phyloP scores from a whole-genome alignment of 805 yeast genomes.

The Debaryomyces hansenii region DNA sequence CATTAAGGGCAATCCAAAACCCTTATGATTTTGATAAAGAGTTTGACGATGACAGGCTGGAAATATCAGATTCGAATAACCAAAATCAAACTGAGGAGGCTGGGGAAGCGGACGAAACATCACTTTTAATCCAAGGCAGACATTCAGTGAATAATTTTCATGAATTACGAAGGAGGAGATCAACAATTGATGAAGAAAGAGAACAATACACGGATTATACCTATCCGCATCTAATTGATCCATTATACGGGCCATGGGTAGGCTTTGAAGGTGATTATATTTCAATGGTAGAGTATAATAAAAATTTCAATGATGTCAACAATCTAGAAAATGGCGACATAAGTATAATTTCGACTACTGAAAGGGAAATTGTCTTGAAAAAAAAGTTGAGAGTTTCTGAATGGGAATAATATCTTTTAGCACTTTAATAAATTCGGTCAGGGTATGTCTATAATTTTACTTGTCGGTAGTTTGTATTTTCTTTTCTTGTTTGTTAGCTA shows the following conservation, averaged over 20 bases:
- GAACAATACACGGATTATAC: conserved; percentile 51
- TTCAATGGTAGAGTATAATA: conserved; percentile 36
- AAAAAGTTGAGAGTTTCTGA: conserved; percentile 32
- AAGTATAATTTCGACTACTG: conserved; percentile 14
- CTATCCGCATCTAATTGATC: conserved; percentile 48
- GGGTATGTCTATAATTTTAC: background rate
- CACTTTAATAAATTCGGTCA: background rate
- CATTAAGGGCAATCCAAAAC: conserved; percentile 55
- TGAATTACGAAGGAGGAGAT: conserved; percentile 34
- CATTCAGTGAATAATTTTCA: conserved; percentile 11
- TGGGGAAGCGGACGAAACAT: conserved; percentile 21
- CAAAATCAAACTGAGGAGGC: conserved; percentile 3
- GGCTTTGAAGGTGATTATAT: conserved; percentile 56
- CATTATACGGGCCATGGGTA: conserved; percentile 56
- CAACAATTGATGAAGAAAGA: conserved; percentile 58
- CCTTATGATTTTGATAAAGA: conserved; percentile 42
- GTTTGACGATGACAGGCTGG: conserved; percentile 35
- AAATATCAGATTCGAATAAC: conserved; percentile 1
- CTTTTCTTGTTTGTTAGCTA: too few relatives aligned
- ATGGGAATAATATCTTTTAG: conserved; percentile 28
- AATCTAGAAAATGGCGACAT: conserved; percentile 21
- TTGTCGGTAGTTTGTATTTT: too few relatives aligned
- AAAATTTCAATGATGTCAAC: conserved; percentile 8
- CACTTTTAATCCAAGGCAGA: conserved; percentile 20
- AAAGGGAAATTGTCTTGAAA: conserved; percentile 21